Percentiles rank a stretch among this genome's conserved stretches.
phyloP scores from a whole-genome alignment of 1,284 basidiomycete genomes.

The Sutorius eximius region DNA sequence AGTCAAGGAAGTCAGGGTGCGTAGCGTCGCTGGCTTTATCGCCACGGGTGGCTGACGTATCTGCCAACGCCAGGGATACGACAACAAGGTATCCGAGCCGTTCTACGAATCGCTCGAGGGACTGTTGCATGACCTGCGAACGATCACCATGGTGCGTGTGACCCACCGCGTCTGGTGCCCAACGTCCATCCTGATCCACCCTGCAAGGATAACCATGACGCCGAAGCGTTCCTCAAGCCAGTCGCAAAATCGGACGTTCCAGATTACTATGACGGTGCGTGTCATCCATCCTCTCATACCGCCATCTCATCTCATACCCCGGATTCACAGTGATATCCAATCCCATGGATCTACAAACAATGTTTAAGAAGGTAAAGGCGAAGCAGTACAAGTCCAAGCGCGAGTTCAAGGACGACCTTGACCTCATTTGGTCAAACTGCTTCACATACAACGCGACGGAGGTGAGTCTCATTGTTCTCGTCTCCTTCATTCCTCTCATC shows the following conservation, averaged over 20 bases:
- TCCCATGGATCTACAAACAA: slow-evolving; percentile 94
- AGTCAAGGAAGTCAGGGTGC: slow-evolving; percentile 76
- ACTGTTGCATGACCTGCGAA: slow-evolving; percentile 79
- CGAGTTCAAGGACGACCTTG: slow-evolving; percentile 91
- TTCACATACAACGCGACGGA: slow-evolving; percentile 89
- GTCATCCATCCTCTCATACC: slow-evolving; percentile 3
- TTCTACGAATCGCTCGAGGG: slow-evolving; percentile 93
- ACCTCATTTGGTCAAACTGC: slow-evolving; percentile 97
- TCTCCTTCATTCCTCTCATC: not conserved
- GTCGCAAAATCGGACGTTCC: slow-evolving; percentile 85
- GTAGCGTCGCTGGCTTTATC: slow-evolving; percentile 1
- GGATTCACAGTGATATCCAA: slow-evolving; percentile 75
- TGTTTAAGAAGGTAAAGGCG: slow-evolving; percentile 89
- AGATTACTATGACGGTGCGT: slow-evolving; percentile 84
- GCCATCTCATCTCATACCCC: not conserved
- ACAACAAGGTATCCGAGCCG: slow-evolving; percentile 77
- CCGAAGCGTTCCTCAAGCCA: slow-evolving; percentile 86
- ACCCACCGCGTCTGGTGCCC: slow-evolving; percentile 5
- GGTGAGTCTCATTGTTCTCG: slow-evolving; percentile 47
- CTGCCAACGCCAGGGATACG: slow-evolving; percentile 55
- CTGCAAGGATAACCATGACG: slow-evolving; percentile 79
- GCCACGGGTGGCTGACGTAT: slow-evolving; percentile 13
- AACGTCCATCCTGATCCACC: slow-evolving; percentile 17
- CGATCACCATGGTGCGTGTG: slow-evolving; percentile 67
- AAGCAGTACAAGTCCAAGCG: slow-evolving; percentile 92